Evolutionary conservation across 2,329 filamentous ascomycete species (phyloP).

Genomic region (Colletotrichum spinosum): DNA sequence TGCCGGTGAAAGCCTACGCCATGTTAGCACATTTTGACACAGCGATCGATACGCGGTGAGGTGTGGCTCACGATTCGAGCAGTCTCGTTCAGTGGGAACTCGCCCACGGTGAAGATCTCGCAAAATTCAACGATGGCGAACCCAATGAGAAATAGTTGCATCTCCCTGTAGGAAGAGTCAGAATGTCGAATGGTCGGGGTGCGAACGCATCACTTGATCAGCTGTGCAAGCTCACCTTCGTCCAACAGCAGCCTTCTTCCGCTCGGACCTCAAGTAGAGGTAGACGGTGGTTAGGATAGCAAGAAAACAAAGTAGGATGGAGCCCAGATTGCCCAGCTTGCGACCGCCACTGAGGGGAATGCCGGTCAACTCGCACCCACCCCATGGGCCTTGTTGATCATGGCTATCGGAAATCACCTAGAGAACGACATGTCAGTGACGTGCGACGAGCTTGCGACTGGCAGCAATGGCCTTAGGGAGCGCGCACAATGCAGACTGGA

Average conservation of each 20-base stretch:
- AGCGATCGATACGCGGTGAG: constrained; percentile 1
- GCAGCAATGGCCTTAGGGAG: constrained; percentile 39
- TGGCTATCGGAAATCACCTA: constrained; percentile 74
- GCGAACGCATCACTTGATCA: background rate
- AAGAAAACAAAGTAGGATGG: constrained; percentile 83
- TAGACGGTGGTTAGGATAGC: constrained; percentile 77
- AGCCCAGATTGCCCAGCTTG: constrained; percentile 88
- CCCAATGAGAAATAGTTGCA: constrained; percentile 90
- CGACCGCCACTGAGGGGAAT: constrained; percentile 75
- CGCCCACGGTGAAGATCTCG: constrained; percentile 95
- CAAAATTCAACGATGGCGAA: constrained; percentile 92
- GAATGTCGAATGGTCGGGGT: constrained; percentile 40
- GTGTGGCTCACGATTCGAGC: constrained; percentile 76
- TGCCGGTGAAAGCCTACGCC: constrained; percentile 82
- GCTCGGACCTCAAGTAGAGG: constrained; percentile 83
- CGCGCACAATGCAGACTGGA: constrained; percentile 83
- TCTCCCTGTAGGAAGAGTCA: constrained; percentile 73
- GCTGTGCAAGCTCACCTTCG: constrained; percentile 72
- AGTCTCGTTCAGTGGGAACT: constrained; percentile 78
- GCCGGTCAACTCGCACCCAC: constrained; percentile 80
- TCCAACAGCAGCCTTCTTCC: constrained; percentile 93
- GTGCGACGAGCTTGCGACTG: constrained; percentile 27
- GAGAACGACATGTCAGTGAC: constrained; percentile 48
- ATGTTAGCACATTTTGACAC: constrained; percentile 3
- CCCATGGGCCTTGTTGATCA: constrained; percentile 70